Percentiles rank a stretch among this genome's conserved stretches.
Evolutionary conservation across 2,329 filamentous ascomycete species (phyloP).

Genomic region (Salinomyces thailandicus): DNA sequence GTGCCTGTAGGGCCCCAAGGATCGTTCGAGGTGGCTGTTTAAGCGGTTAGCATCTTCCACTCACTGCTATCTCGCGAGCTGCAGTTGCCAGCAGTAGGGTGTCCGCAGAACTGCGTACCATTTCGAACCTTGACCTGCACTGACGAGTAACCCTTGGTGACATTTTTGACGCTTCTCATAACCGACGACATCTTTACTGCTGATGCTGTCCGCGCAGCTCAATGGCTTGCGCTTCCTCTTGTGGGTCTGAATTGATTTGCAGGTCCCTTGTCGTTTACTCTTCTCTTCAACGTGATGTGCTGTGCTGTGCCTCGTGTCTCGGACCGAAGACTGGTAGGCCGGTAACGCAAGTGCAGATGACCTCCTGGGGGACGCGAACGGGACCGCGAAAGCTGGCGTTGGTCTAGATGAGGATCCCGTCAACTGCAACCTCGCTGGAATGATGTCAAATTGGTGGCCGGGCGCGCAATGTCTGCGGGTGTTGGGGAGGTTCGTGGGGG

Average conservation of each 20-base stretch:
- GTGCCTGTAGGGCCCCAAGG: slow-evolving; percentile 96
- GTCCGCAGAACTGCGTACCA: slow-evolving; percentile 49
- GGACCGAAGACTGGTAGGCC: too few species aligned
- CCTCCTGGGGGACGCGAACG: too few species aligned
- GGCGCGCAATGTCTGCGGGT: too few species aligned
- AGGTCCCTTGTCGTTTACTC: too few species aligned
- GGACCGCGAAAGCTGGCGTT: neutral
- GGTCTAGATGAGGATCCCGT: neutral
- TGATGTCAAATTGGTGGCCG: neutral
- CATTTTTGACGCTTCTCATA: slow-evolving; percentile 95
- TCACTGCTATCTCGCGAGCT: neutral
- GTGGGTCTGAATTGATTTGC: too few species aligned
- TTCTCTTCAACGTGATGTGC: too few species aligned
- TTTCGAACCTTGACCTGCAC: slow-evolving; percentile 98
- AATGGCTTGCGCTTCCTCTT: neutral
- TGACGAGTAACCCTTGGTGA: slow-evolving; percentile 94
- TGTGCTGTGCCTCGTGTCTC: too few species aligned
- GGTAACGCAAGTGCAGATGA: too few species aligned
- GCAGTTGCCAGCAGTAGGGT: neutral
- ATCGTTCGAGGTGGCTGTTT: slow-evolving; percentile 91
- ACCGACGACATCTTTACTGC: slow-evolving; percentile 75
- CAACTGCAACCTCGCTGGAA: neutral
- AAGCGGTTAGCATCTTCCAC: slow-evolving; percentile 6
- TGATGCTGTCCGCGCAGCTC: neutral
- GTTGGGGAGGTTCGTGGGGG: too few species aligned